These are phyloP conservation scores for Sporothrix mexicana DNA, from an alignment of 2,329 filamentous ascomycete genomes.

Conservation along the genomic window DNA sequence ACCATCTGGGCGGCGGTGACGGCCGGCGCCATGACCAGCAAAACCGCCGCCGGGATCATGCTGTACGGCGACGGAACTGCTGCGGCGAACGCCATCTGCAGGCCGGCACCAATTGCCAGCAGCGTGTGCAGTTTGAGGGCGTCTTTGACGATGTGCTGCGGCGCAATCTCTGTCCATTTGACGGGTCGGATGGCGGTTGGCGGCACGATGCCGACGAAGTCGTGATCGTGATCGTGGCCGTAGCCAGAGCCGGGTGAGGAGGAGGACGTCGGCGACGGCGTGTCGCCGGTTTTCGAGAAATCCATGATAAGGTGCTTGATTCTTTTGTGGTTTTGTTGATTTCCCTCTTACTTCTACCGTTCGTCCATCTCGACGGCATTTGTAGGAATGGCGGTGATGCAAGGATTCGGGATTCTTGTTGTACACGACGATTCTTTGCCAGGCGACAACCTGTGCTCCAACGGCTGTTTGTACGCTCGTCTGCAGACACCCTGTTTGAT, in stretches of 20 bases:
- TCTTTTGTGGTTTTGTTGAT: not conserved
- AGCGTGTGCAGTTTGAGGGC: constrained; percentile 45
- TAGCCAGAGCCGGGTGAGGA: not conserved
- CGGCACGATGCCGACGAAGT: constrained; percentile 6
- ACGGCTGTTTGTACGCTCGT: not conserved
- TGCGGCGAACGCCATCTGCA: constrained; percentile 46
- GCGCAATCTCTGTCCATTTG: constrained; percentile 7
- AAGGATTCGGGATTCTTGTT: not conserved
- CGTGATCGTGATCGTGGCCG: not conserved
- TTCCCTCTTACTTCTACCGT: too few species aligned
- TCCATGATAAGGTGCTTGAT: not conserved
- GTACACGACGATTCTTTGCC: not conserved
- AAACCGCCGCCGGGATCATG: constrained; percentile 43
- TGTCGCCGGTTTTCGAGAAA: not conserved
- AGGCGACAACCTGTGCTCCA: not conserved
- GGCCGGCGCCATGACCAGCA: constrained; percentile 44
- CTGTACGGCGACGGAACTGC: constrained; percentile 47
- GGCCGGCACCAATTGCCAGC: constrained; percentile 45
- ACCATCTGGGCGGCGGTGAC: constrained; percentile 42
- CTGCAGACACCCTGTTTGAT: not conserved
- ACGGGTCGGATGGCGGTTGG: not conserved
- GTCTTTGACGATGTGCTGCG: constrained; percentile 44
- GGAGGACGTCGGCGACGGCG: not conserved
- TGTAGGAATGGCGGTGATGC: not conserved
- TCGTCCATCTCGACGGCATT: too few species aligned